Evolutionary conservation across 495 filamentous ascomycete genomes (phyloP), one percentile per base, ranked within the genome.

Genomic region (Rhizodiscina lignyota): DNA sequence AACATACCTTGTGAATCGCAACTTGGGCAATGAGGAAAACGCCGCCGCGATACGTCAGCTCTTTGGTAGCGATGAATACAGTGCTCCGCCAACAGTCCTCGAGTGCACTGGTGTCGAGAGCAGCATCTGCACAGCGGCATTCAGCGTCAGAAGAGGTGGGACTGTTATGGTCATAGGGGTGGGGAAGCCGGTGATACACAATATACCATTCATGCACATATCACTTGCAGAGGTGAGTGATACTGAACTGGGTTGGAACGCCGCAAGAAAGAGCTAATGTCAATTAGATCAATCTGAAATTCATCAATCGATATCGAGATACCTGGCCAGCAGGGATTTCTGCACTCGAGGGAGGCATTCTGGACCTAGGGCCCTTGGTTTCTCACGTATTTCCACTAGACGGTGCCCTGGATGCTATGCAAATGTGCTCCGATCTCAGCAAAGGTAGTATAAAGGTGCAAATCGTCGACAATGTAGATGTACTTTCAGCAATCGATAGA

Each of bases 41-140:
- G 68, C 66, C 2, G 54, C 54, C 18, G 61, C 55, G 2, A 74
- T 77, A 42, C 54, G 67, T 8, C 49, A 53, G 15, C 21, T 71
- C 4, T 74, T 68, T 32, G 63, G 64, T 19, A 27, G 34, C 8
- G 32, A 52, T 19, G 65, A 70, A 35, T 71, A 70, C 35, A 51
- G 51, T 29, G 64, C 68, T 6, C 70, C 71, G 4, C 59, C 62
- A 6, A 68, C 63, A 0, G 66, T 76, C 2, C 55, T 75, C 1
- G 73, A 77, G 46, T 79, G 74, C 42, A 79, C 73, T 0, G 72
- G 74, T 0, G 67, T 74, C 0, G 68, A 77, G 41, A 70, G 58
- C 42, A 70, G 66, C 43, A 55, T 79, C 10, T 55, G 58, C 35
- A 72, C 67, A 1, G 71, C 70, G 2, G 60, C 59, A 4, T 72